These are phyloP conservation scores for Fusarium tjaetaba DNA, from an alignment of 2,329 filamentous ascomycete genomes.

Conservation along the genomic window DNA sequence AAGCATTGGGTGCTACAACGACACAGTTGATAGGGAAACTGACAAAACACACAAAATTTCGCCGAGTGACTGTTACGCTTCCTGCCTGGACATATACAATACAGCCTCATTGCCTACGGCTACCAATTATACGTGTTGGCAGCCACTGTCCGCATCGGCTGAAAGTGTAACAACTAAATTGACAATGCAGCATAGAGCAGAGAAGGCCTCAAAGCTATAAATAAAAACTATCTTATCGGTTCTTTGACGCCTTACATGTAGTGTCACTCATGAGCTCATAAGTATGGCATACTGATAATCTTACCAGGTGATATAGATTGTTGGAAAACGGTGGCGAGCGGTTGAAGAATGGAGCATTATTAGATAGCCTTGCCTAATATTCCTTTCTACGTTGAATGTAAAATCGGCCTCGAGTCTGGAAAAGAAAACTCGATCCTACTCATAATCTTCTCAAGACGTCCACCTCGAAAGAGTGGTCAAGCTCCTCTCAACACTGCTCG, in stretches of 20 bases:
- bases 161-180: background rate
- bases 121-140: background rate
- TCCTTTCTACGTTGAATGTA: background rate
- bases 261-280: background rate
- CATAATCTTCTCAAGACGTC: background rate
- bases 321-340: background rate
- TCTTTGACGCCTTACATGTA: background rate
- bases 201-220: background rate
- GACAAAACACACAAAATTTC: background rate
- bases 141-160: background rate
- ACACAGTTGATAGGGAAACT: background rate
- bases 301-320: background rate
- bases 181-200: background rate
- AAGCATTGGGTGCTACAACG: background rate
- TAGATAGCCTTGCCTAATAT: background rate
- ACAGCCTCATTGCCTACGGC: background rate
- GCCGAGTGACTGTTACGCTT: background rate
- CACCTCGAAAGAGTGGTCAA: background rate
- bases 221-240: accelerated
- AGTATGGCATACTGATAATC: background rate
- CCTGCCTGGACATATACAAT: background rate
- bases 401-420: background rate
- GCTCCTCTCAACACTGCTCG: background rate
- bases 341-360: background rate
- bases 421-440: background rate